Evolutionary conservation across 139 green algal species (phyloP).

Genomic region (Chlamydomonas eustigma): DNA sequence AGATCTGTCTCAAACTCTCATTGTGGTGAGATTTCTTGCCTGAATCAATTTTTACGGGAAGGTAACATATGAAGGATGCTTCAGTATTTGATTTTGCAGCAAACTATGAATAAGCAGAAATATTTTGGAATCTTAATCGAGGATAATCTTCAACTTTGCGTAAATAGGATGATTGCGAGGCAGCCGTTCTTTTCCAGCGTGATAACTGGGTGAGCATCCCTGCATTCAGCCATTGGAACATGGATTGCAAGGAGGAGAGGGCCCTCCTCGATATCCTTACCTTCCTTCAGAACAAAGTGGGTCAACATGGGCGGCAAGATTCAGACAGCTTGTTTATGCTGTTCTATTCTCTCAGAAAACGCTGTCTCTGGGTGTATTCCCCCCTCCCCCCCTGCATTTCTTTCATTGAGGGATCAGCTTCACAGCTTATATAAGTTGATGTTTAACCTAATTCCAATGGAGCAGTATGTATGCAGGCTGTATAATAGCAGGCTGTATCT

Average conservation of each 20-base stretch:
- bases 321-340: too few relatives aligned
- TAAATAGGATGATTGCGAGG: conserved; percentile 2
- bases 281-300: conserved; percentile 35
- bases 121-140: not conserved
- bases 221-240: conserved; percentile 14
- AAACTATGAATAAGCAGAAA: not conserved
- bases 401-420: not conserved
- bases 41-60: too few relatives aligned
- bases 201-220: conserved; percentile 20
- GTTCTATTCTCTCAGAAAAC: too few relatives aligned
- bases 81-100: conserved; percentile 8
- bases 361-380: too few relatives aligned
- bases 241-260: conserved; percentile 18
- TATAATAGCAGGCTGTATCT: not conserved
- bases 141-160: not conserved
- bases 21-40: conserved; percentile 57
- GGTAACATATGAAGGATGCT: conserved; percentile 43
- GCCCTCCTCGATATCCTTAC: conserved; percentile 33
- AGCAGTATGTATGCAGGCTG: not conserved
- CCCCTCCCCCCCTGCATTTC: not conserved
- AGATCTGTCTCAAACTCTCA: conserved; percentile 55
- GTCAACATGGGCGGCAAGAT: not conserved
- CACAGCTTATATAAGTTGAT: not conserved
- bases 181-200: not conserved
- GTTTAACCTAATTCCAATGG: not conserved